Evolutionary conservation across 2,329 filamentous ascomycete species (phyloP), one percentile per base, ranked within the genome.

Genomic region (Periconia macrospinosa): DNA sequence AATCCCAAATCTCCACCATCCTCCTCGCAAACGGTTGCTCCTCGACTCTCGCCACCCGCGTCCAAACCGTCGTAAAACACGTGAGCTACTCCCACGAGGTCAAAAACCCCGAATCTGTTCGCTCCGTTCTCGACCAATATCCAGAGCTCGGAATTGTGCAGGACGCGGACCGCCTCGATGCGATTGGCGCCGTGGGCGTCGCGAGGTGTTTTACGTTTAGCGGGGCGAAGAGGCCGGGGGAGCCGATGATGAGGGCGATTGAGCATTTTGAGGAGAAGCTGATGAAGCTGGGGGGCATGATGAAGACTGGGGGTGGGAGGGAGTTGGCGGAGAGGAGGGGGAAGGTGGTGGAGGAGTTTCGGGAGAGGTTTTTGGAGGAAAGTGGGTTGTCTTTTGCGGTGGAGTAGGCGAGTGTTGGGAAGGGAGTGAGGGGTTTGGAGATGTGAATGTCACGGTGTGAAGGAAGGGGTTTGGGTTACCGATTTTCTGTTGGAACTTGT

Each of bases 121-220:
- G 73, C n/a, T 73, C 76, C 1, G 78, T 92, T n/a, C 78, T 95
- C n/a, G 70, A 69, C 6, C 67, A 75, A 30, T 79, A 89, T 37
- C 90, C 90, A 1, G 91, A 94, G 72, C 78, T 94, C 33, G 92
- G 85, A 0, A 84, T 96, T 45, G 91, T 97, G 30, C 92, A 97
- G 75, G 93, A 97, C 73, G 92, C 92, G 3, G 93, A 97, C 76
- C 82, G 92, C 7, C 79, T 97, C n/a, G 93, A 97, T 75, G 90
- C 92, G 3, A 86, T 97, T 47, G 93, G 92, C 1, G 91, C 90
- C 0, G 84, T 97, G 30, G 93, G 93, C 0, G 87, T 96, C 52
- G 92, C 85, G 2, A 79, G 93, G 42, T 85, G 84, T 41, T 92
- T 94, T 70, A 86, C 88, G 0, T 97, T 86, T 70, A 85, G 88